phyloP scores from a whole-genome alignment of 257 asterid genomes.

The Rubia yunnanensis region DNA sequence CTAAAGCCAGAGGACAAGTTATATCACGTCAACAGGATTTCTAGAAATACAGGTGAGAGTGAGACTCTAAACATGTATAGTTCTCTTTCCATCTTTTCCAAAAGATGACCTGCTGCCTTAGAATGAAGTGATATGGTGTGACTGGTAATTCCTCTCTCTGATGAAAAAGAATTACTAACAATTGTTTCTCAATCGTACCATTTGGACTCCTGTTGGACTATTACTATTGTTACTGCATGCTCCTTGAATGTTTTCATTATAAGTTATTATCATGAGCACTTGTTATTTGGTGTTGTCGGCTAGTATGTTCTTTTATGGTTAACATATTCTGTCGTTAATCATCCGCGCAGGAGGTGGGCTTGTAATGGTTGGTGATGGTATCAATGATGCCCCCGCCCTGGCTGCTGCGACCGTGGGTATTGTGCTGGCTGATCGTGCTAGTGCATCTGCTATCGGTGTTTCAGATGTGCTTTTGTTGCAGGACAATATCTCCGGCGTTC shows the following conservation, averaged over 20 bases:
- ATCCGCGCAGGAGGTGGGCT: conserved; percentile 65
- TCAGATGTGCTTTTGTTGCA: conserved; percentile 92
- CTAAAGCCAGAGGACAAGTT: conserved; percentile 97
- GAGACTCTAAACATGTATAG: conserved; percentile 2
- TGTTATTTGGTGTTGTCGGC: too few relatives aligned
- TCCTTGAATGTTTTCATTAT: too few relatives aligned
- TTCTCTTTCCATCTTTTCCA: neutral
- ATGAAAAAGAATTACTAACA: neutral
- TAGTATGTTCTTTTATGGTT: neutral
- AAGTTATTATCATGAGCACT: too few relatives aligned
- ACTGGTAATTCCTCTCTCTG: neutral
- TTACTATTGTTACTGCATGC: neutral
- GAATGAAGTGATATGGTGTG: neutral
- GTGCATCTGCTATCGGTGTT: conserved; percentile 94
- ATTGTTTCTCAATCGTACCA: neutral
- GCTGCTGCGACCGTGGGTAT: conserved; percentile 97
- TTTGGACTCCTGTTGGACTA: neutral
- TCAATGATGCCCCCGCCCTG: conserved; percentile 96
- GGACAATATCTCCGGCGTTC: conserved; percentile 86
- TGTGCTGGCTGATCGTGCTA: conserved; percentile 95
- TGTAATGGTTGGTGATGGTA: conserved; percentile 98
- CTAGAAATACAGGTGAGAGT: conserved; percentile 83
- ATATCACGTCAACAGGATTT: conserved; percentile 68
- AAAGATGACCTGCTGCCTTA: neutral
- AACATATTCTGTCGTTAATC: neutral